These are phyloP conservation scores for Discostella stelligera DNA, from an alignment of 352 stramenopile species.

Conservation along the genomic window DNA sequence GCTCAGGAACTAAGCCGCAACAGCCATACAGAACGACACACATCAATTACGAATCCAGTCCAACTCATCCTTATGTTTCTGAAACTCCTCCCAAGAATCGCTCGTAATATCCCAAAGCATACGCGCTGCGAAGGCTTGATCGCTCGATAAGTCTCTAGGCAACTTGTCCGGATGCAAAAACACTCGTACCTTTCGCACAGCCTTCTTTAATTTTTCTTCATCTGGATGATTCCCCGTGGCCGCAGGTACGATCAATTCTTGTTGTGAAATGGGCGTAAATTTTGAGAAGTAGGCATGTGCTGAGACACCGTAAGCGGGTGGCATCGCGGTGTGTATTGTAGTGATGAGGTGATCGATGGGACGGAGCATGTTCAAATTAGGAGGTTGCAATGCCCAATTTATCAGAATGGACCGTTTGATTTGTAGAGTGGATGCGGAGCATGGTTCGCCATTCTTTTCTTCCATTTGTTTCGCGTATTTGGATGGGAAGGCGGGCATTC, in stretches of 20 bases:
- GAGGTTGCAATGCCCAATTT: constrained; percentile 77
- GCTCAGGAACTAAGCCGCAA: too few species aligned
- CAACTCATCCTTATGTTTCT: constrained; percentile 71
- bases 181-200: constrained; percentile 73
- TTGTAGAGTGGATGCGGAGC: constrained; percentile 47
- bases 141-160: constrained; percentile 65
- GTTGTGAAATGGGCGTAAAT: constrained; percentile 64
- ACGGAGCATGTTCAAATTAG: constrained; percentile 67
- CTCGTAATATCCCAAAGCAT: constrained; percentile 81
- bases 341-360: constrained; percentile 70
- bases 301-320: constrained; percentile 63
- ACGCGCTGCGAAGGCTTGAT: constrained; percentile 72
- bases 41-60: constrained; percentile 57
- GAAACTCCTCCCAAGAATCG: constrained; percentile 77
- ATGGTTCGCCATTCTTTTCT: constrained; percentile 44
- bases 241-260: constrained; percentile 43
- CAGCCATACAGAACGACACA: too few species aligned
- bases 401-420: constrained; percentile 79
- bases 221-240: constrained; percentile 52
- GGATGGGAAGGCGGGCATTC: constrained; percentile 3
- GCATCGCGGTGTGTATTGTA: constrained; percentile 75
- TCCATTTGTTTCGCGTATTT: constrained; percentile 71
- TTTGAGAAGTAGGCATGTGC: constrained; percentile 78
- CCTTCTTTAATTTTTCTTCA: constrained; percentile 76
- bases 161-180: constrained; percentile 81